Evolutionary conservation across 495 filamentous ascomycete genomes (phyloP).

Genomic region (Podospora appendiculata): DNA sequence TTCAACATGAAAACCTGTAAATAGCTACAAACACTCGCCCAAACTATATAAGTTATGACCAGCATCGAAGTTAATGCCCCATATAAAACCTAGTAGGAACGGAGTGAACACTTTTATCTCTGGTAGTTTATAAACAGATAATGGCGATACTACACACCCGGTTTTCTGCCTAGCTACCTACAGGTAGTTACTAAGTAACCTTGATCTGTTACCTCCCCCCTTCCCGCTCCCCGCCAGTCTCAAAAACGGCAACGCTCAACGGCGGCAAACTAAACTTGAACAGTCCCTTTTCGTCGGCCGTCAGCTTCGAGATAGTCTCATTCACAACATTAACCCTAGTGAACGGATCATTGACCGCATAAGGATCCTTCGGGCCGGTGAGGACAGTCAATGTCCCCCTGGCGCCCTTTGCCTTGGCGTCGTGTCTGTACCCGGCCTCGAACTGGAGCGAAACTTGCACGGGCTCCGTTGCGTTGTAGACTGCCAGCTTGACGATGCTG

Average conservation of each 20-base stretch:
- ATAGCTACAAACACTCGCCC: no score
- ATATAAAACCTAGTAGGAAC: no score
- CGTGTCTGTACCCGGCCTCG: conserved; percentile 31
- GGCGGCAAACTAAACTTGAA: conserved; percentile 43
- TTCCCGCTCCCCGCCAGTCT: conserved; percentile 1
- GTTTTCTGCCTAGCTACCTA: no score
- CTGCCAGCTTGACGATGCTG: conserved; percentile 52
- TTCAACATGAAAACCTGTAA: no score
- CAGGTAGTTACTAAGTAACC: no score
- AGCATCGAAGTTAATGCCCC: no score
- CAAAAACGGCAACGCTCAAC: conserved; percentile 46
- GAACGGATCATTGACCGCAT: conserved; percentile 28
- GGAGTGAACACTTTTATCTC: no score
- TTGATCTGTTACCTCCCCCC: no score
- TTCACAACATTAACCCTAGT: conserved; percentile 30
- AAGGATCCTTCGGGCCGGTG: conserved; percentile 42
- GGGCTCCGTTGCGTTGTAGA: conserved; percentile 52
- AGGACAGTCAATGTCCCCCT: conserved; percentile 50
- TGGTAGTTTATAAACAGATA: no score
- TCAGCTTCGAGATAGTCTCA: conserved; percentile 33
- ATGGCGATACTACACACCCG: no score
- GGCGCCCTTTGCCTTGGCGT: conserved; percentile 19
- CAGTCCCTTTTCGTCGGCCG: conserved; percentile 33
- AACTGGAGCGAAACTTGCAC: conserved; percentile 47
- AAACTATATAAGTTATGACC: no score